Conservation (phyloP, 192 early-diverging fungal genomes). For the Piromyces sp. region DNA sequence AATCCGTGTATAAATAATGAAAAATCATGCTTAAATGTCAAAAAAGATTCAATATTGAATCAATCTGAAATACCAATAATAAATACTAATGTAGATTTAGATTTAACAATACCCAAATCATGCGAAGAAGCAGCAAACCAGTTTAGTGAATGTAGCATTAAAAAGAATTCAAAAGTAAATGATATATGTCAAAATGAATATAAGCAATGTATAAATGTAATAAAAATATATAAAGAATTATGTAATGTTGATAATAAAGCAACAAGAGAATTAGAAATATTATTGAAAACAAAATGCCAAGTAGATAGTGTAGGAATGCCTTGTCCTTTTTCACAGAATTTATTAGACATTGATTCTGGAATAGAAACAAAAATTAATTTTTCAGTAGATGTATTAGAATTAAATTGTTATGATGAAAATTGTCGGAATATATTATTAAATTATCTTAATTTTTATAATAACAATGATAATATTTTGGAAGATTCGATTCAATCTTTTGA, state of each 20-base stretch:
- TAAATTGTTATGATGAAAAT: background rate
- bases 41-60: background rate
- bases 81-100: background rate
- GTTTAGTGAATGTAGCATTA: background rate
- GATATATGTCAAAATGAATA: background rate
- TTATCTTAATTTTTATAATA: background rate
- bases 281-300: background rate
- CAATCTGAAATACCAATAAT: background rate
- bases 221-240: background rate
- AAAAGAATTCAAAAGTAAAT: background rate
- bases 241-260: background rate
- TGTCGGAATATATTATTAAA: background rate
- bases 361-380: background rate
- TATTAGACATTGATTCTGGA: background rate
- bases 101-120: background rate
- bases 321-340: background rate
- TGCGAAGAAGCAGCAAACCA: background rate
- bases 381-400: background rate
- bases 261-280: background rate
- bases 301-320: background rate
- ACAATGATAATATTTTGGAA: background rate
- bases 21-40: background rate
- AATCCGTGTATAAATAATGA: background rate
- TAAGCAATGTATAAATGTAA: background rate
- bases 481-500: background rate